Base-by-base conservation (phyloP, 495 filamentous ascomycete genomes). In the Neurospora sp. region DNA sequence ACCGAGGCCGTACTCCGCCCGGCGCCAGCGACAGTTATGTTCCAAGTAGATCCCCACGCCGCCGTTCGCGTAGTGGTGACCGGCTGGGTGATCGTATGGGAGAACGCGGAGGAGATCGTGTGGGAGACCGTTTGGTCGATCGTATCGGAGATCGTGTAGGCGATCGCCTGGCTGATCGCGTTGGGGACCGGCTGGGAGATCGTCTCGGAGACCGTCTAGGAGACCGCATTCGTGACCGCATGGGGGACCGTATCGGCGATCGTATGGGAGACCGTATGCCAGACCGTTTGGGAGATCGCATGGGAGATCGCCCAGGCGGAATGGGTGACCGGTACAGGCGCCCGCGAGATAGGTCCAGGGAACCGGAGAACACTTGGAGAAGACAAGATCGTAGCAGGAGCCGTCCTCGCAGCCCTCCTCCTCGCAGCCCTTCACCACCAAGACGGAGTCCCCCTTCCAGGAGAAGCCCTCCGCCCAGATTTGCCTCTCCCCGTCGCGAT, bases 401-500 rank as follows among this genome's bases (percentile, higher is more conserved):
- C 74, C 76, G 83, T 22, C 77, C 78, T 65, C 76, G 84, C 27
- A 81, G 77, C 71, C 82, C 82, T 12, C 75, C 79, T 69, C 77
- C 82, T 18, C 82, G 84, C 38, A 71, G 75, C 27, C 80, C 53
- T 65, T 65, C 53, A 35, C 53, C 53, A 18, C 82, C 81, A 9
- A 77, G 83, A 72, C 78, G 83, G 3, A 82, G 78, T 68, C 78
- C 82, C 0, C 76, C 78, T 20, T 76, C 78, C 37, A 73, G 81
- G 39, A 82, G 80, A 53, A 69, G 75, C 39, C 74, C 75, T 9
- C 76, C 76, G 20, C 82, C 78, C 27, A 79, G 80, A 16, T 84
- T 81, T 69, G 76, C 76, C 8, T 85, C 83, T n/a, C 84, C 84
- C 4, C 83, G 83, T n/a, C 74, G 84, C 78, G 80, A 81, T 65